Evolutionary conservation across 2,329 filamentous ascomycete genomes (phyloP), one percentile per base, ranked within the genome.

Genomic region (Ophiostoma sp.): DNA sequence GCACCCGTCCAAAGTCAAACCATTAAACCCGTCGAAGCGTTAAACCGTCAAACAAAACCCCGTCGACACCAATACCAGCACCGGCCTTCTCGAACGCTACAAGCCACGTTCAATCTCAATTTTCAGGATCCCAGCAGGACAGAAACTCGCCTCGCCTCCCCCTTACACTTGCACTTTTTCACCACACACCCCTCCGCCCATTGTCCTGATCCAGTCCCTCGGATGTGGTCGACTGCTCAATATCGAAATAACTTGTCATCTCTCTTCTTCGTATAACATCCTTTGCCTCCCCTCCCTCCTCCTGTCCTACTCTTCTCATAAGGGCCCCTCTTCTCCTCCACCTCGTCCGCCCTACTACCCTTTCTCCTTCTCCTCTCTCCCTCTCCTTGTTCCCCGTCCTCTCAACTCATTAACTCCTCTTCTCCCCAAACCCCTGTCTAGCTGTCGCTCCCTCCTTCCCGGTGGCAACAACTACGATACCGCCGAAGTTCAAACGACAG

Each of bases 341-440:
- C 42, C 42, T 50, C 63, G 22, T 66, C 63, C 25, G 22, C 63
- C 31, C 66, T 52, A 36, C 19, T 11, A 19, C 48, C 63, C 52
- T n/a, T 36, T 9, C 17, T 48, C 11, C 4, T 48, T 6, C 31
- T 22, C 4, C 33, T 6, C 31, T 22, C 33, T 31, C n/a, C 33
- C 25, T 36, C 25, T 52, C 36, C 19, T 19, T 45, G 22, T 31
- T 57, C 25, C 25, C 55, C 48, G n/a, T 31, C 36, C 17, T n/a
- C n/a, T n/a, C n/a, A n/a, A n/a, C n/a, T n/a, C n/a, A 8, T 36
- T 31, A 25, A 9, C 6, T 52, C 55, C 8, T n/a, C n/a, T 52
- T 19, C 48, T 17, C 33, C 36, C 22, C 39, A 9, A 66, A 17
- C 72, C 68, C 72, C 72, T 73, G 72, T 42, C 69, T 31, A 71